Evolutionary conservation across 164 flowering plant species (phyloP), one percentile per base, ranked within the genome.

Genomic region (Paratinospora sagittata): DNA sequence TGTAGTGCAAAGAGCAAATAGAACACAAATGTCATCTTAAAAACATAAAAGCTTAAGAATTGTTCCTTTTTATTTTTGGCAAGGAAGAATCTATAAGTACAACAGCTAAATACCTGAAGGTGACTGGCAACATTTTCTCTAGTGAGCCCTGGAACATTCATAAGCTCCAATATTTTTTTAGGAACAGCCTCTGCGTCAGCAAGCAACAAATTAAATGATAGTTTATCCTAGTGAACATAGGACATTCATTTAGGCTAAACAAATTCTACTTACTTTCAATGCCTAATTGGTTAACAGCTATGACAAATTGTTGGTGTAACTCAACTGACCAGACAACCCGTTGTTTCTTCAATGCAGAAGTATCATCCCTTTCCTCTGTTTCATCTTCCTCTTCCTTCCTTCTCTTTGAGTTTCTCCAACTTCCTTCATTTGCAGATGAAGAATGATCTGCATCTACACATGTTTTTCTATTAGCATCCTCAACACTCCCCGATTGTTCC

Each of bases 121-220:
- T 94, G 98, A 80, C 97, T 92, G 2, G 98, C 98, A 72, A 95
- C 98, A 82, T 95, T 95, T 82, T 95, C 98, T 73, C 98, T 84
- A 26, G 96, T 92, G 17, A 95, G 88, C 21, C 97, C 97, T 23
- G 92, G 92, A 65, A 95, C 92, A 81, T 90, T 95, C 98, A 92
- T 95, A 80, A 90, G 72, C 82, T 95, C 97, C 75, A 95, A 80
- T 74, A 95, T 92, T 78, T 89, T 92, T 88, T 95, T 95, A 0
- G 98, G 98, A 78, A 92, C 97, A 76, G 97, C 98, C 84, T 95
- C 98, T 95, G 92, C 63, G 76, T 37, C 36, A 41, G 75, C 33
- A 52, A 10, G 67, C 13, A 33, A 72, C 19, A 17, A 37, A 11
- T 24, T 45, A 30, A 72, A 39, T 17, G 10, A 6, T n/a, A n/a